Percentiles rank a stretch among this genome's conserved stretches.
phyloP scores from a whole-genome alignment of 2,329 filamentous ascomycete species.

The Rugonectria rugulosa region DNA sequence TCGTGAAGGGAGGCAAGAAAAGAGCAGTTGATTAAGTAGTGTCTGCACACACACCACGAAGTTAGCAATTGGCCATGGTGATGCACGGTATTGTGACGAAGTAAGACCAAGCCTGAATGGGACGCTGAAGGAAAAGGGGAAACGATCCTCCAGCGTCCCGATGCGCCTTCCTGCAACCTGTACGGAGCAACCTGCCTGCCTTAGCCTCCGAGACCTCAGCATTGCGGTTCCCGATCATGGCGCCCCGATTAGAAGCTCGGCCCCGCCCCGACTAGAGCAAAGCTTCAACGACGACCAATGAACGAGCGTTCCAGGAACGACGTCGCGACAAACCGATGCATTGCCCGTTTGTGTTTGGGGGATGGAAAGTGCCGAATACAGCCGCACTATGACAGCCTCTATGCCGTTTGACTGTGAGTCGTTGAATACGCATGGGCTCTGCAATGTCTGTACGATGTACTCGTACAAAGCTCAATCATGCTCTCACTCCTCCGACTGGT shows the following conservation, averaged over 20 bases:
- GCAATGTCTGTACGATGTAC: too few species aligned
- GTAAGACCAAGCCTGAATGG: conserved; percentile 5
- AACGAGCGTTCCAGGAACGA: not conserved
- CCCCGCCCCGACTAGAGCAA: conserved; percentile 6
- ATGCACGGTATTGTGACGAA: not conserved
- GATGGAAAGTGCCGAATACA: not conserved
- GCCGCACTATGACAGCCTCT: conserved; percentile 16
- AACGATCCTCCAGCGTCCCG: too few species aligned
- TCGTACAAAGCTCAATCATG: too few species aligned
- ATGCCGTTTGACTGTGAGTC: too few species aligned
- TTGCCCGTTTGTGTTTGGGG: too few species aligned
- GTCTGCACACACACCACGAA: too few species aligned
- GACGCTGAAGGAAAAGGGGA: conserved; percentile 10
- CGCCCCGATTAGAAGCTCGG: conserved; percentile 4
- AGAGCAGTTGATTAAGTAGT: not conserved
- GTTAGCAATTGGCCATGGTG: not conserved
- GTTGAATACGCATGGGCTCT: too few species aligned
- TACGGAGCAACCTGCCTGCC: conserved; percentile 6
- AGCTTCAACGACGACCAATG: conserved; percentile 5
- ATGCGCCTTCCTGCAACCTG: too few species aligned
- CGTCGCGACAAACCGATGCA: not conserved
- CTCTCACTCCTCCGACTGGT: not conserved
- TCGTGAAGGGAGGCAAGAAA: not conserved
- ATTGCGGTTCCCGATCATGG: conserved; percentile 28
- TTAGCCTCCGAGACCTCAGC: conserved; percentile 26